phyloP scores from a whole-genome alignment of 352 stramenopile species.

The Blastocystis sp. region DNA sequence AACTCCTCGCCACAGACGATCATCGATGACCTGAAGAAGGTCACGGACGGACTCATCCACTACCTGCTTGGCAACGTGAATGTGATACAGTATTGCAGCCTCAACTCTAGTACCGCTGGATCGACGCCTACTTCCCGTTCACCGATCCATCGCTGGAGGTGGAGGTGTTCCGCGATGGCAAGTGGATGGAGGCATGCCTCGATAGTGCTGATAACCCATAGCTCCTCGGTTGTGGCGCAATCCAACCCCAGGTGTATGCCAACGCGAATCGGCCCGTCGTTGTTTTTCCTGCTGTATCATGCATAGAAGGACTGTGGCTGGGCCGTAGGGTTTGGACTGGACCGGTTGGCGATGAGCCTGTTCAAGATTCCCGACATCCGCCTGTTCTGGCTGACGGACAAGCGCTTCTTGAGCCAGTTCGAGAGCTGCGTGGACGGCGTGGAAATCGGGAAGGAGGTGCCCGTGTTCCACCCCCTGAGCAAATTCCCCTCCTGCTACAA shows the following conservation, averaged over 20 bases:
- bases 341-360: constrained; percentile 96
- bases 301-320: constrained; percentile 79
- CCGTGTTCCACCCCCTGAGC: constrained; percentile 90
- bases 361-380: constrained; percentile 99
- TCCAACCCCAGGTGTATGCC: constrained; percentile 88
- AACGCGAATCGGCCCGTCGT: constrained; percentile 82
- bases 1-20: constrained; percentile 80
- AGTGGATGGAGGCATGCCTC: constrained; percentile 89
- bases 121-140: constrained; percentile 98
- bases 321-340: constrained; percentile 95
- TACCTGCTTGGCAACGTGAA: constrained; percentile 80
- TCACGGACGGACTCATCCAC: constrained; percentile 87
- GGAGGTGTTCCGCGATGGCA: constrained; percentile 93
- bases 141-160: constrained; percentile 95
- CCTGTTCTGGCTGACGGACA: constrained; percentile 95
- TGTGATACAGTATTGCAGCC: not conserved
- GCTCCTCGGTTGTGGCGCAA: constrained; percentile 91
- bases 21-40: constrained; percentile 88
- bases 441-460: not conserved
- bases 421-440: constrained; percentile 63
- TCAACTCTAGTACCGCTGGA: constrained; percentile 91
- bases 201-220: not conserved
- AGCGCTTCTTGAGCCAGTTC: constrained; percentile 78
- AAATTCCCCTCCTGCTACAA: constrained; percentile 98
- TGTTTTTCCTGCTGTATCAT: constrained; percentile 71